A percentile compares a stretch with the other conserved stretches of the same genome.
Conservation (phyloP, 148 eudicot species). For the Cornus kousa region DNA sequence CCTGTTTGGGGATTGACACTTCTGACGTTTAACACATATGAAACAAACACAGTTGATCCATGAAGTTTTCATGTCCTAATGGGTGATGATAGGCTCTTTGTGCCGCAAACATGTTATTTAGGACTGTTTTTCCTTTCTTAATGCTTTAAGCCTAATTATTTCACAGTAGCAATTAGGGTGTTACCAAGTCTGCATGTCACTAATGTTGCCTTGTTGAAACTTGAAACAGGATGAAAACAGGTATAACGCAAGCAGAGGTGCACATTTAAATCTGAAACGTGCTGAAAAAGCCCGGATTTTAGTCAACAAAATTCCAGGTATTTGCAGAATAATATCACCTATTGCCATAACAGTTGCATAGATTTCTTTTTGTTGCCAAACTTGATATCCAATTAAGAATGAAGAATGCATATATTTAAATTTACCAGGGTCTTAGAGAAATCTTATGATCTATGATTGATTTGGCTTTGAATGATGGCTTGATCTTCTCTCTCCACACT, state of each 20-base stretch:
- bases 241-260: conserved; percentile 77
- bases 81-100: neutral
- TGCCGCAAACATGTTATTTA: neutral
- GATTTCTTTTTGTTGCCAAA: neutral
- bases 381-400: neutral
- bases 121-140: neutral
- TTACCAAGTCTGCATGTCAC: neutral
- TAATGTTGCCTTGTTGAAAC: conserved; percentile 10
- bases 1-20: neutral
- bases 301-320: conserved; percentile 79
- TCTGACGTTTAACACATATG: too few species aligned
- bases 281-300: conserved; percentile 71
- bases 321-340: neutral
- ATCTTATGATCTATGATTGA: neutral
- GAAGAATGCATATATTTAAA: neutral
- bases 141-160: neutral
- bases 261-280: conserved; percentile 65
- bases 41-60: neutral
- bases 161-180: neutral
- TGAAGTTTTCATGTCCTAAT: neutral
- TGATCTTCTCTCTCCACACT: neutral
- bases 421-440: neutral
- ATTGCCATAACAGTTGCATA: neutral
- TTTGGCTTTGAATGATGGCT: neutral
- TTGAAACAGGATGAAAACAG: conserved; percentile 62